These are phyloP conservation scores for Tuber microsphaerosporum DNA, from an alignment of 495 filamentous ascomycete species.

Conservation along the genomic window DNA sequence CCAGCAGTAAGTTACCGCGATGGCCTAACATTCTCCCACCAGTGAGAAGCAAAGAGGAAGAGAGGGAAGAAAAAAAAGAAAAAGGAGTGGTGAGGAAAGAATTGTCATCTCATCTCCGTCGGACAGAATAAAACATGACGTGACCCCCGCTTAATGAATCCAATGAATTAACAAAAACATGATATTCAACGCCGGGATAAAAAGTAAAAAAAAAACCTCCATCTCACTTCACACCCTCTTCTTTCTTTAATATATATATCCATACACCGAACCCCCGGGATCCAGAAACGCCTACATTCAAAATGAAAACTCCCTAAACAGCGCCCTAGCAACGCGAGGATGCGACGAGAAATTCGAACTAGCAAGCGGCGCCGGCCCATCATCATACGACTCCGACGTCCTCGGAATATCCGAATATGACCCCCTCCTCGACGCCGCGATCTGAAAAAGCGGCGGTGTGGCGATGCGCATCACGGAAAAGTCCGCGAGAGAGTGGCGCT, in stretches of 20 bases:
- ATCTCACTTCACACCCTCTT: not conserved
- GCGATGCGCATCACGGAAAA: conserved; percentile 27
- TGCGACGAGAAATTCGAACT: conserved; percentile 15
- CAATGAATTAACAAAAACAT: not conserved
- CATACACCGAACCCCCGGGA: not conserved
- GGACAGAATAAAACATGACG: not conserved
- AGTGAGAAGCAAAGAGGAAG: not conserved
- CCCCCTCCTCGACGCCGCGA: conserved; percentile 10
- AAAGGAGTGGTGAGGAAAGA: not conserved
- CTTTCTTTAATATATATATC: not conserved
- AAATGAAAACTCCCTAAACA: conserved; percentile 38
- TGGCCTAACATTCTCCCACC: not conserved
- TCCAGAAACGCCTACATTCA: conserved; percentile 5
- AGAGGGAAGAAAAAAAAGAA: too few relatives aligned
- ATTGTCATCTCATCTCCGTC: not conserved
- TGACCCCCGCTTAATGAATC: not conserved
- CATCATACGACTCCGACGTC: conserved; percentile 23
- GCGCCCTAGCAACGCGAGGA: conserved; percentile 17
- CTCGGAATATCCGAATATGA: conserved; percentile 25
- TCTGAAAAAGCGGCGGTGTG: conserved; percentile 29
- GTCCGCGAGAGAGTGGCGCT: conserved; percentile 36
- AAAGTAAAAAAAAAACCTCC: not conserved
- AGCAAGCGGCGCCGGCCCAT: conserved; percentile 8
- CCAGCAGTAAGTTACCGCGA: not conserved
- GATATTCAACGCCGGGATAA: not conserved